Percentiles rank a stretch among this genome's conserved stretches.
phyloP scores from a whole-genome alignment of 1,139 yeast species.

The Kodamaea alishanica region DNA sequence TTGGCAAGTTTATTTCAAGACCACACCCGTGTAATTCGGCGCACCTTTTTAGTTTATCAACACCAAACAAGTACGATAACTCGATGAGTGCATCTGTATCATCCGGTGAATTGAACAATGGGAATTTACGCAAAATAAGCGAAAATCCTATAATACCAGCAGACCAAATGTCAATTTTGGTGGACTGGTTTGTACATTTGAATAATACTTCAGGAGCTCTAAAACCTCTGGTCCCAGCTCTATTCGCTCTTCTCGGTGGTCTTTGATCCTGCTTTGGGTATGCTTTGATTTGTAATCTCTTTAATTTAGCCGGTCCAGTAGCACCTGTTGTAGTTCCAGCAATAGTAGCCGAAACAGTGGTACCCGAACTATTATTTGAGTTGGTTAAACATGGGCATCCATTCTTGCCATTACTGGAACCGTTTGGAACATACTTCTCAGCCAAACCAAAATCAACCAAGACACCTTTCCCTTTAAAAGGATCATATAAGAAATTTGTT shows the following conservation, averaged over 20 bases:
- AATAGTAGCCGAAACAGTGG: conserved; percentile 29
- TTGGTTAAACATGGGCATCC: conserved; percentile 15
- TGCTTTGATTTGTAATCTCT: conserved; percentile 49
- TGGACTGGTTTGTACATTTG: conserved; percentile 80
- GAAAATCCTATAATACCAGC: conserved; percentile 85
- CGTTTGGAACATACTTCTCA: conserved; percentile 38
- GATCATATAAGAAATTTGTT: conserved; percentile 80
- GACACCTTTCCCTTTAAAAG: conserved; percentile 72
- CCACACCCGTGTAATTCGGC: conserved; percentile 89
- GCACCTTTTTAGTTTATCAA: conserved; percentile 65
- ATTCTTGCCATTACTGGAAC: conserved; percentile 17
- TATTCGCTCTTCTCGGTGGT: conserved; percentile 87
- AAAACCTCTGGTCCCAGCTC: conserved; percentile 97
- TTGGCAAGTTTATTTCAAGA: conserved; percentile 55
- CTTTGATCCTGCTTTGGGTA: conserved; percentile 79
- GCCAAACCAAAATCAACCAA: conserved; percentile 93
- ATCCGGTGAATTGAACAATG: conserved; percentile 82
- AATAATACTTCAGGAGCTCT: conserved; percentile 92
- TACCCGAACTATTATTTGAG: conserved; percentile 6
- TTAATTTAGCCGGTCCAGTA: conserved; percentile 14
- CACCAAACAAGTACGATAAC: conserved; percentile 78
- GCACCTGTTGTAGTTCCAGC: too few species aligned
- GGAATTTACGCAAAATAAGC: conserved; percentile 68
- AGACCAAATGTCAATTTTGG: conserved; percentile 87
- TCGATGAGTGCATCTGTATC: conserved; percentile 91